phyloP scores from a whole-genome alignment of 257 asterid genomes.

The Solanum boliviense region DNA sequence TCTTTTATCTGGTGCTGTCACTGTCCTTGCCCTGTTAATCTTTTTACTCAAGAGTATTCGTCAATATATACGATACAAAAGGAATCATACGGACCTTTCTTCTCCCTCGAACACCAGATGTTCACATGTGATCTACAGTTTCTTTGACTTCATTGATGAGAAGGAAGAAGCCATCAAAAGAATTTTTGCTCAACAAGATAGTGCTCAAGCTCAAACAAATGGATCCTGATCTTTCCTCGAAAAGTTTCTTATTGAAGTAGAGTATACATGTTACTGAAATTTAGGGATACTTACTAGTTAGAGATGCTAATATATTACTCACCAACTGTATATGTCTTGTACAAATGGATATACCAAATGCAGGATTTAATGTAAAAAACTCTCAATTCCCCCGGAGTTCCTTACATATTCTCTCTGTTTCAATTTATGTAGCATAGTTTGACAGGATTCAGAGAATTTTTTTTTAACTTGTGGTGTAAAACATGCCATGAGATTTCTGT shows the following conservation, averaged over 20 bases:
- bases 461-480: not conserved
- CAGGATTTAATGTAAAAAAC: not conserved
- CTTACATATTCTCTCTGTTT: not conserved
- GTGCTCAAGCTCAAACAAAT: conserved; percentile 3
- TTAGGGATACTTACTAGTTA: not conserved
- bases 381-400: not conserved
- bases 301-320: not conserved
- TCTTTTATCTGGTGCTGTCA: conserved; percentile 37
- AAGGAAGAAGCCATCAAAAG: conserved; percentile 32
- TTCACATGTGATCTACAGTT: conserved; percentile 9
- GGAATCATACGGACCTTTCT: conserved; percentile 11
- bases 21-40: conserved; percentile 3
- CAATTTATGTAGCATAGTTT: not conserved
- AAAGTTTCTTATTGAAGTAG: not conserved
- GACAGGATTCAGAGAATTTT: rapidly evolving
- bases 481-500: not conserved
- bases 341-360: not conserved
- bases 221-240: not conserved
- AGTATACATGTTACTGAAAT: not conserved
- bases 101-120: conserved; percentile 5
- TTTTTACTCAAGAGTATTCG: conserved; percentile 11
- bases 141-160: conserved; percentile 30
- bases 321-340: not conserved
- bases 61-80: conserved; percentile 18
- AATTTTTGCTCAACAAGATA: conserved; percentile 14